phyloP scores from a whole-genome alignment of 1,139 yeast genomes.

The Debaryomyces fabryi region DNA sequence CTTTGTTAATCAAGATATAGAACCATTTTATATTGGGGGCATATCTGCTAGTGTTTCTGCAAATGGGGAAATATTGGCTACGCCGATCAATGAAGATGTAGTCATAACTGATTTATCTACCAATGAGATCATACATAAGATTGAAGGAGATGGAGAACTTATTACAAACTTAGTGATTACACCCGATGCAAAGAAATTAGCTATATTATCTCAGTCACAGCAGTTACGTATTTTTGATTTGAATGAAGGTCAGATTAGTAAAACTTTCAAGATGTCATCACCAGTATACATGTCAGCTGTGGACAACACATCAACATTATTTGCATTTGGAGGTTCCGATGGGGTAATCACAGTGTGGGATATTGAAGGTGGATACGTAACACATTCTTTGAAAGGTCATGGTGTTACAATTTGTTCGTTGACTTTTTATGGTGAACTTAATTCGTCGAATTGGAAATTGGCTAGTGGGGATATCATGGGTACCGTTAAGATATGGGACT shows the following conservation, averaged over 20 bases:
- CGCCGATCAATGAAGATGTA: constrained; percentile 76
- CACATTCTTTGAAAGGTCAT: constrained; percentile 93
- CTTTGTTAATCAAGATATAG: constrained; percentile 36
- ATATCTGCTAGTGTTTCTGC: constrained; percentile 69
- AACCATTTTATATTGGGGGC: constrained; percentile 86
- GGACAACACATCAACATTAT: constrained; percentile 80
- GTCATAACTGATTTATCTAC: constrained; percentile 65
- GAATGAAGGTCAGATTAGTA: constrained; percentile 49
- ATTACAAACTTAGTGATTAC: constrained; percentile 76
- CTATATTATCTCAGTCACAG: constrained; percentile 81
- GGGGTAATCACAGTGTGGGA: constrained; percentile 94
- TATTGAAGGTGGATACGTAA: constrained; percentile 80
- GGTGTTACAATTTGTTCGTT: constrained; percentile 88
- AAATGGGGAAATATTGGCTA: constrained; percentile 74
- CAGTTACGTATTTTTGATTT: constrained; percentile 69
- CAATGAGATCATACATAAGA: constrained; percentile 57
- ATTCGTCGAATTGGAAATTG: constrained; percentile 73
- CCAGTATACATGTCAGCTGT: constrained; percentile 80
- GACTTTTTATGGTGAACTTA: constrained; percentile 70
- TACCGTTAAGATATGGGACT: constrained; percentile 84
- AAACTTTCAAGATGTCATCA: constrained; percentile 61
- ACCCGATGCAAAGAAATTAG: constrained; percentile 71
- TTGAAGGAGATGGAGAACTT: constrained; percentile 86
- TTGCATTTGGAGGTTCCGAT: constrained; percentile 95
- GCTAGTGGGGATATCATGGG: constrained; percentile 92